Conservation (phyloP, 805 yeast species). For the Lachancea cidri region DNA sequence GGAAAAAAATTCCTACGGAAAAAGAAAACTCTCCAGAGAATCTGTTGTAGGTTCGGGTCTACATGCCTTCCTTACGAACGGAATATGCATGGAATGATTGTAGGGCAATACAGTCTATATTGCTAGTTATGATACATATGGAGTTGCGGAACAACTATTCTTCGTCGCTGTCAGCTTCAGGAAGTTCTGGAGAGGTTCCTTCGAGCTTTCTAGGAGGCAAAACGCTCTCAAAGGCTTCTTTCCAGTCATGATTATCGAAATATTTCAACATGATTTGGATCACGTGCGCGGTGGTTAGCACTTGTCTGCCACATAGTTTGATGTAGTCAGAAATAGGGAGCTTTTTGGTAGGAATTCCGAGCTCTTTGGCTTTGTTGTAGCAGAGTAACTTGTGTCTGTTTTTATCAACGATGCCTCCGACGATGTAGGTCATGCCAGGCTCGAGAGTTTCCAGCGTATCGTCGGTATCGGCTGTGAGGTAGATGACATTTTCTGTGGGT, state of each 20-base stretch:
- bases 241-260: slow-evolving; percentile 80
- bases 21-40: no score
- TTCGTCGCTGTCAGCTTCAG: background rate
- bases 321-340: slow-evolving; percentile 86
- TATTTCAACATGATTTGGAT: slow-evolving; percentile 78
- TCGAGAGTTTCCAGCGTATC: slow-evolving; percentile 59
- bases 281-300: slow-evolving; percentile 93
- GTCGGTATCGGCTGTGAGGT: slow-evolving; percentile 84
- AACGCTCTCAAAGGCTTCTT: slow-evolving; percentile 75
- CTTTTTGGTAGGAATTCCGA: slow-evolving; percentile 68
- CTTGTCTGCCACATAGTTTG: slow-evolving; percentile 77
- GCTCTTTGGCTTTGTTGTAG: slow-evolving; percentile 66
- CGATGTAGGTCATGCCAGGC: slow-evolving; percentile 69
- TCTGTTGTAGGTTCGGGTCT: no score
- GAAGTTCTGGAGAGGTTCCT: slow-evolving; percentile 3
- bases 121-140: background rate
- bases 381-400: slow-evolving; percentile 83
- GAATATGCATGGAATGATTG: background rate
- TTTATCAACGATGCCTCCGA: slow-evolving; percentile 96
- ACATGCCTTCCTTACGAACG: background rate
- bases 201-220: slow-evolving; percentile 72
- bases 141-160: background rate
- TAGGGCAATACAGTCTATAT: background rate
- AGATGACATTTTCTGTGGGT: slow-evolving; percentile 43
- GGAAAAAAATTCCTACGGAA: background rate